phyloP scores from a whole-genome alignment of 345 rosid genomes.

The Sonneratia alba region DNA sequence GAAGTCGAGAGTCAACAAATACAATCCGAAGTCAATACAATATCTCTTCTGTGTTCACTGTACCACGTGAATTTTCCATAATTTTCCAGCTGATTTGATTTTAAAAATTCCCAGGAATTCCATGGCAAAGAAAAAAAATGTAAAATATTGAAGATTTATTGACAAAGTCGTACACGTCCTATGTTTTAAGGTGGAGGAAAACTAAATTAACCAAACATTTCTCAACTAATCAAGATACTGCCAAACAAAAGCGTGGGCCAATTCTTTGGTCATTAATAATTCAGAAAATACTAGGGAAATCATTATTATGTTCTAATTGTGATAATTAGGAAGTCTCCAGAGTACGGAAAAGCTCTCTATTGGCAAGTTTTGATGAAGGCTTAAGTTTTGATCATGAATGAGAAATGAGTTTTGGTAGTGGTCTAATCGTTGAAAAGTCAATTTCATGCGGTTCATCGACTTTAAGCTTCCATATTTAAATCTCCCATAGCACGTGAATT shows the following conservation, averaged over 20 bases:
- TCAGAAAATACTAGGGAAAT: neutral
- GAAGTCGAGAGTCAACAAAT: constrained; percentile 3
- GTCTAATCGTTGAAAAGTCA: no score
- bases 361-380: neutral
- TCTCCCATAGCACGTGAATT: no score
- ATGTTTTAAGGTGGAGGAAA: neutral
- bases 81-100: neutral
- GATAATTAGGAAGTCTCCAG: neutral
- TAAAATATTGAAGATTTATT: neutral
- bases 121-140: neutral
- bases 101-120: neutral
- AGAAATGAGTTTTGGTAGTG: neutral
- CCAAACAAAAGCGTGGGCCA: neutral
- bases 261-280: neutral
- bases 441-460: no score
- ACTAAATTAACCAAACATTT: neutral
- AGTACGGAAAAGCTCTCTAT: neutral
- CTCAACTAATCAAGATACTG: neutral
- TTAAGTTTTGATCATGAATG: neutral
- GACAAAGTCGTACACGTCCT: neutral
- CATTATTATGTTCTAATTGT: neutral
- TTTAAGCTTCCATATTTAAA: no score
- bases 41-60: constrained; percentile 6
- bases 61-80: constrained; percentile 5
- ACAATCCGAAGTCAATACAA: neutral